Percentiles rank a stretch among this genome's conserved stretches.
phyloP scores from a whole-genome alignment of 768 basidiomycete species.

The Auricularia sp. region DNA sequence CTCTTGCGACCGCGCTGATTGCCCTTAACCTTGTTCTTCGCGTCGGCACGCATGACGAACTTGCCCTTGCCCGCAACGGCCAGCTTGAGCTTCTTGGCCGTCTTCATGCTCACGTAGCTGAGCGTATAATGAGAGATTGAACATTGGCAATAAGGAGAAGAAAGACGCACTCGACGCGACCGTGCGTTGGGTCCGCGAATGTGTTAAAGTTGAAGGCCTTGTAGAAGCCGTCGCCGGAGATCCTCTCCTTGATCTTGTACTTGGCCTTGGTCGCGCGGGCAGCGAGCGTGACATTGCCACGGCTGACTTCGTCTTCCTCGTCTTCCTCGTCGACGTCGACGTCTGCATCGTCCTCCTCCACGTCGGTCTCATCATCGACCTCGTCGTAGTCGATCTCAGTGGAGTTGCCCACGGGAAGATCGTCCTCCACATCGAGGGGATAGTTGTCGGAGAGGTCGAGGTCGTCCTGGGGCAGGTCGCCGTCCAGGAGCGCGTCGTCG shows the following conservation, averaged over 20 bases:
- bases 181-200: background rate
- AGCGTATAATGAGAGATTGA: background rate
- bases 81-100: conserved; percentile 43
- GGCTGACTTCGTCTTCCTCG: no score
- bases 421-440: no score
- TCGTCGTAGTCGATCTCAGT: no score
- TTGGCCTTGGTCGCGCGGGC: background rate
- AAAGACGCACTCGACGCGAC: background rate
- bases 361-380: no score
- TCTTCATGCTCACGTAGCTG: conserved; percentile 21
- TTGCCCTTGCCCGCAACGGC: conserved; percentile 42
- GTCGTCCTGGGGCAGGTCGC: no score
- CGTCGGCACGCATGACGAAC: conserved; percentile 48
- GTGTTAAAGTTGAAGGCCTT: background rate
- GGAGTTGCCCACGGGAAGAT: no score
- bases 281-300: no score
- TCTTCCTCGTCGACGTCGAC: no score
- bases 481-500: no score
- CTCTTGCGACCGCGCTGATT: conserved; percentile 45
- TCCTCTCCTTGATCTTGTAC: background rate
- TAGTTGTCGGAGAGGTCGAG: no score
- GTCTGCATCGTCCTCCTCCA: no score
- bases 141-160: background rate
- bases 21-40: conserved; percentile 31
- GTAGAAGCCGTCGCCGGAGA: background rate